Base-by-base conservation (phyloP, 345 rosid species). In the Linum lewisii region DNA sequence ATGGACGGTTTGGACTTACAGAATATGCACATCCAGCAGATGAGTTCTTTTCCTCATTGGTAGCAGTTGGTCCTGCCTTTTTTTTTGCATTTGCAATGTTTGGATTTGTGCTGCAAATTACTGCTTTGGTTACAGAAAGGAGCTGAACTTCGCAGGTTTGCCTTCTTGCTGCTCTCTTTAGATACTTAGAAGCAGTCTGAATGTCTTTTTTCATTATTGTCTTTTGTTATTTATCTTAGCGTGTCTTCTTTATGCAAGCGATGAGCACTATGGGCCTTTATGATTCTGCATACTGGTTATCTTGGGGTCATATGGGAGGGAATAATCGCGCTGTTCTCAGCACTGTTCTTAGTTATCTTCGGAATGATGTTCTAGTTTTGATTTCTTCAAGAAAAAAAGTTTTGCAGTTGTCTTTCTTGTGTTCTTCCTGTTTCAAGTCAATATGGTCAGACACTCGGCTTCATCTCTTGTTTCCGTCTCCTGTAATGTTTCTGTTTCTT, bases 81-180 rank as follows among this genome's bases (percentile, higher is more conserved):
- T 88, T 92, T 77, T 93, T 92, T 54, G 98, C 98, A 8, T 78
- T 82, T 58, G 82, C 95, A 1, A 86, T 88, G 96, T 92, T 92
- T 64, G 80, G 88, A 61, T 92, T 92, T 60, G 98, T 86, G 54
- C 75, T 92, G 59, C 95, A 92, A 57, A 81, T 88, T 2, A 77
- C 88, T 69, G 77, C 86, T 54, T 75, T 92, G 77, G 78, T 86
- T 16, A 58, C 79, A 21, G 98, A 88, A 92, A 83, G 72, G 98
- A 92, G 85, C 87, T 92, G 57, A 88, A 83, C 98, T 92, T 73
- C 95, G 98, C 96, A 92, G 96, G 98, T 86, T 51, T 11, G 18
- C 61, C 50, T 65, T 55, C 54, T 23, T 60, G 54, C 24, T 34
- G 11, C 47, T 42, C 47, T 54, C 18, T 62, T 21, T 52, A 24